These are phyloP conservation scores for Proliferodiscus dingleyae DNA, from an alignment of 2,329 filamentous ascomycete genomes.

Conservation along the genomic window DNA sequence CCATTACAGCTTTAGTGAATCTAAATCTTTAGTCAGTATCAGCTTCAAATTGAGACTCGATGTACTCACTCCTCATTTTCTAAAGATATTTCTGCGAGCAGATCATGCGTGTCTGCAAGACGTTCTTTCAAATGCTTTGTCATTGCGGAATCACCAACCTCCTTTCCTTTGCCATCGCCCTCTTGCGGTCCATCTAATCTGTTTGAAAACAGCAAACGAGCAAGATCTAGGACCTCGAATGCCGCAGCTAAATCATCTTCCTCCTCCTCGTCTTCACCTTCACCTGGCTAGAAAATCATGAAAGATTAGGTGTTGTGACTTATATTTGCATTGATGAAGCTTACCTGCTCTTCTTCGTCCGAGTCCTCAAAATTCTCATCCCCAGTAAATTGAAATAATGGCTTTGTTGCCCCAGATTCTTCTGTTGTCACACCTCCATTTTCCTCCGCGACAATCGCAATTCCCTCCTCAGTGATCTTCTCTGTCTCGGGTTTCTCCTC, in stretches of 20 bases:
- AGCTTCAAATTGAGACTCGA: not conserved
- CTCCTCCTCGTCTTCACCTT: slow-evolving; percentile 40
- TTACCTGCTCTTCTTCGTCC: slow-evolving; percentile 61
- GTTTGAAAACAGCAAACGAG: slow-evolving; percentile 59
- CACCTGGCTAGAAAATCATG: slow-evolving; percentile 36
- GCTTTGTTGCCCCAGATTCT: slow-evolving; percentile 53
- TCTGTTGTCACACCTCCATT: slow-evolving; percentile 31
- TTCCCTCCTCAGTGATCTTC: slow-evolving; percentile 43
- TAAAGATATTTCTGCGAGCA: slow-evolving; percentile 92
- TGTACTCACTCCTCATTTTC: slow-evolving; percentile 74
- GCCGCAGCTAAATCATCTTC: slow-evolving; percentile 73
- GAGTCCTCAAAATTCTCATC: slow-evolving; percentile 90
- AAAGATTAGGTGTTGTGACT: slow-evolving; percentile 44
- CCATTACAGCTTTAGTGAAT: slow-evolving; percentile 80
- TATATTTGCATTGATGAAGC: slow-evolving; percentile 40
- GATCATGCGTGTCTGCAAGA: slow-evolving; percentile 86
- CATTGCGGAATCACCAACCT: slow-evolving; percentile 34
- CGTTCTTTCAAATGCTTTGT: slow-evolving; percentile 70
- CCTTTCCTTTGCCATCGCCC: slow-evolving; percentile 43
- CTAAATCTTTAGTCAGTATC: slow-evolving; percentile 36
- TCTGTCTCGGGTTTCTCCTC: slow-evolving; percentile 31
- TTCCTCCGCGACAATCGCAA: slow-evolving; percentile 34
- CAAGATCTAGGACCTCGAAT: slow-evolving; percentile 79
- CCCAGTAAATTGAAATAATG: slow-evolving; percentile 86
- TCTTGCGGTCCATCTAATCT: slow-evolving; percentile 48